Conservation (phyloP, 148 eudicot genomes). For the Tetragonia tetragonoides region DNA sequence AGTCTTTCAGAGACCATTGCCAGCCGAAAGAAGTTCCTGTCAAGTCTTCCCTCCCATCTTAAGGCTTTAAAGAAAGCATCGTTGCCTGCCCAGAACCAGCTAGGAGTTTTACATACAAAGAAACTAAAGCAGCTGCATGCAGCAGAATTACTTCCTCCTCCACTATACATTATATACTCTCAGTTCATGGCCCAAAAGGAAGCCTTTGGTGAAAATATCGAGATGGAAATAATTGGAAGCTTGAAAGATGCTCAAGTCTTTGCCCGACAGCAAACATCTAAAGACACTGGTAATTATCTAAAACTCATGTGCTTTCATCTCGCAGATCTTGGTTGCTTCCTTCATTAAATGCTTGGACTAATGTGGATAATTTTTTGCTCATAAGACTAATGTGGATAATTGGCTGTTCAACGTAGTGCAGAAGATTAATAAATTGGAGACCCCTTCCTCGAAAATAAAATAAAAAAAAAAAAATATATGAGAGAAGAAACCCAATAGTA, state of each 20-base stretch:
- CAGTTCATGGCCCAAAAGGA: conserved; percentile 93
- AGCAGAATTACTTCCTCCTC: conserved; percentile 94
- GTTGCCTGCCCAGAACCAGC: conserved; percentile 81
- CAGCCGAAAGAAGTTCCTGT: conserved; percentile 80
- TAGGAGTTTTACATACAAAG: conserved; percentile 78
- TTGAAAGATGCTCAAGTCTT: conserved; percentile 86
- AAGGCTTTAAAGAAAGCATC: conserved; percentile 96
- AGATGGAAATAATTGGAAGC: conserved; percentile 82
- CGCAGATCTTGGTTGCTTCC: neutral
- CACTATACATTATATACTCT: conserved; percentile 88
- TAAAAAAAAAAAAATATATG: neutral
- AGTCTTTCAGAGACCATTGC: conserved; percentile 72
- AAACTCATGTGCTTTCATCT: neutral
- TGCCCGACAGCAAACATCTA: conserved; percentile 75
- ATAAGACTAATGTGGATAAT: neutral
- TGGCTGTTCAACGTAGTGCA: neutral
- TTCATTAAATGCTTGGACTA: neutral
- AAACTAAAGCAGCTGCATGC: conserved; percentile 78
- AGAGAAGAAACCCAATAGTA: neutral
- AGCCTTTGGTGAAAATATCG: conserved; percentile 85
- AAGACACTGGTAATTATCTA: conserved; percentile 54
- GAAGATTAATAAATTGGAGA: too few relatives aligned
- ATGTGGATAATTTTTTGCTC: neutral
- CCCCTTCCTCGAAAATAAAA: neutral
- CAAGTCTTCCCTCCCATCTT: conserved; percentile 96